A percentile compares a stretch with the other conserved stretches of the same genome.
Evolutionary conservation across 768 basidiomycete species (phyloP).

Genomic region (Mycena leptocephala): DNA sequence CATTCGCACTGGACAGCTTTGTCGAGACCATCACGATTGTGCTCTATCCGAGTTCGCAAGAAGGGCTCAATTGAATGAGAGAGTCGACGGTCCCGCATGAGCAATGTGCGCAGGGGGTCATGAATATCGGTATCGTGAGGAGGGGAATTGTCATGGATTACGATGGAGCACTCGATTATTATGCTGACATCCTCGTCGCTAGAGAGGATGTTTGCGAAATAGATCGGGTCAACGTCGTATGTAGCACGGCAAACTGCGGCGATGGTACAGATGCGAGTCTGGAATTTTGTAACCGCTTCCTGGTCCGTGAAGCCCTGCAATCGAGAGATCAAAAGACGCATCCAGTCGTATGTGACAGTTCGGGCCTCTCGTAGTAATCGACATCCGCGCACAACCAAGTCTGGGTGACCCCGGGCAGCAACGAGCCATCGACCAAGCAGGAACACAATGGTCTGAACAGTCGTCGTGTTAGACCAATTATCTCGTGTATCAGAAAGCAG

Average conservation of each 20-base stretch:
- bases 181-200: slow-evolving; percentile 46
- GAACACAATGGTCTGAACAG: slow-evolving; percentile 51
- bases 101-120: slow-evolving; percentile 39
- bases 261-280: slow-evolving; percentile 50
- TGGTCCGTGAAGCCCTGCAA: slow-evolving; percentile 42
- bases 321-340: slow-evolving; percentile 46
- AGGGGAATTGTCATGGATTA: slow-evolving; percentile 50
- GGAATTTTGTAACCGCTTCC: slow-evolving; percentile 36
- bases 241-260: slow-evolving; percentile 58
- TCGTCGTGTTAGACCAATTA: slow-evolving; percentile 58
- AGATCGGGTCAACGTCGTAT: slow-evolving; percentile 50
- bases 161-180: slow-evolving; percentile 51
- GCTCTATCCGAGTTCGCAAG: slow-evolving; percentile 34
- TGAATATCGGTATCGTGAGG: not conserved
- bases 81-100: slow-evolving; percentile 51
- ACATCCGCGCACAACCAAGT: slow-evolving; percentile 37
- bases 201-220: slow-evolving; percentile 39
- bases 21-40: slow-evolving; percentile 44
- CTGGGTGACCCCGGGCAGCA: slow-evolving; percentile 24
- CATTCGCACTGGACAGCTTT: slow-evolving; percentile 48
- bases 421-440: slow-evolving; percentile 56
- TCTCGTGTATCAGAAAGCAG: slow-evolving; percentile 53
- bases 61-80: slow-evolving; percentile 45
- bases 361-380: slow-evolving; percentile 53
- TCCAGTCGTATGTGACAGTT: slow-evolving; percentile 52